Evolutionary conservation across 208 protist genomes (phyloP), one percentile per base, ranked within the genome.

Genomic region (Crithidia expoeki): DNA sequence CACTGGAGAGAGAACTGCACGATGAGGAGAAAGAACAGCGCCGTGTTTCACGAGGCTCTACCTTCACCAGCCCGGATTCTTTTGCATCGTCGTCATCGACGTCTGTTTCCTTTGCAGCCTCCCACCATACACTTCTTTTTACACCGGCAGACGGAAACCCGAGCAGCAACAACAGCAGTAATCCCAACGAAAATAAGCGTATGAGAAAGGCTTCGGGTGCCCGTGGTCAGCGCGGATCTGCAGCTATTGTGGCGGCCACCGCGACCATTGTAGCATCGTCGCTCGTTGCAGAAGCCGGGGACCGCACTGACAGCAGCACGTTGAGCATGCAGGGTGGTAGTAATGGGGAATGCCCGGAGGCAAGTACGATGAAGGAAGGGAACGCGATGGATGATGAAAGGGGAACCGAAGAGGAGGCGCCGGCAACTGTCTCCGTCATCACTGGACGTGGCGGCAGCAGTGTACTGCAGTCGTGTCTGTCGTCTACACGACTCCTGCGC

Each of bases 151-250:
- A 19, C 21, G n/a, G n/a, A n/a, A n/a, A n/a, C n/a, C n/a, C n/a
- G n/a, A n/a, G 53, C n/a, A 19, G 28, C 32, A 21, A 21, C 34
- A 4, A 19, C n/a, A 51, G 30, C 51, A 11, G 17, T 33, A 49
- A 25, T n/a, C 1, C 55, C 16, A n/a, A n/a, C n/a, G n/a, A n/a
- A n/a, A n/a, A n/a, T n/a, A n/a, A n/a, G n/a, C n/a, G n/a, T n/a
- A n/a, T n/a, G n/a, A n/a, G n/a, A 19, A 49, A 49, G 19, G 10
- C 16, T 49, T 4, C 14, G 10, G 16, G 6, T 17, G 36, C 59
- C 1, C 60, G 23, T 6, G n/a, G 69, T 16, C 60, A 25, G 38
- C 50, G 53, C 10, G 69, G 38, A 33, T 50, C 59, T 6, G 19
- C 50, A 42, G 16, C 40, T 14, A 51, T 59, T 1, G 27, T 72